Evolutionary conservation across 352 stramenopile genomes (phyloP).

Genomic region (Phytophthora citrophthora): DNA sequence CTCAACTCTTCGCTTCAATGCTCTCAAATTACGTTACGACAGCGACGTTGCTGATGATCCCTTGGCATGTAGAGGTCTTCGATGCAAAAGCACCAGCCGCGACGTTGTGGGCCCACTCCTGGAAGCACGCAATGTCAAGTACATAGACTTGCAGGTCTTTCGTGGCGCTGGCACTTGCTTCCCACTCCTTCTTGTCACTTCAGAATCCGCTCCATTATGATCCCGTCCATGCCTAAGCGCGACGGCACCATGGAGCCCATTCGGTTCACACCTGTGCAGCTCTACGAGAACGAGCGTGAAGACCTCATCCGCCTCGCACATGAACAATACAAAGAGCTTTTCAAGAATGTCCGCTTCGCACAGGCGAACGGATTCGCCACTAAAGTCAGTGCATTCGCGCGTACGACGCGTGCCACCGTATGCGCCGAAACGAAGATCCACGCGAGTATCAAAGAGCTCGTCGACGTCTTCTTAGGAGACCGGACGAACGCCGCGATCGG

Average conservation of each 20-base stretch:
- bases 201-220: conserved; percentile 13
- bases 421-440: conserved; percentile 51
- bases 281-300: conserved; percentile 45
- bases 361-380: conserved; percentile 49
- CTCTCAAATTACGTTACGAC: no score
- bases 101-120: conserved; percentile 8
- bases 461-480: conserved; percentile 66
- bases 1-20: not conserved
- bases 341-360: conserved; percentile 50
- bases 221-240: conserved; percentile 19
- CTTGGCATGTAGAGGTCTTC: conserved; percentile 19
- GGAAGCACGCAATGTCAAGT: conserved; percentile 12
- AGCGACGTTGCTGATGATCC: no score
- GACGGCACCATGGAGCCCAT: conserved; percentile 31
- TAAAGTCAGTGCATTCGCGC: conserved; percentile 54
- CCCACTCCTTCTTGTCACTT: conserved; percentile 20
- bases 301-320: conserved; percentile 44
- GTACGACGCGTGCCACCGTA: conserved; percentile 61
- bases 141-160: conserved; percentile 29
- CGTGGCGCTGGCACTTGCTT: no score
- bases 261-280: conserved; percentile 37
- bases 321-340: conserved; percentile 44
- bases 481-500: conserved; percentile 65
- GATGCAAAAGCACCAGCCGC: no score
- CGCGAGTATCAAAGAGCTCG: conserved; percentile 59